phyloP scores from a whole-genome alignment of 805 yeast genomes.

The Schwanniomyces polymorphus region DNA sequence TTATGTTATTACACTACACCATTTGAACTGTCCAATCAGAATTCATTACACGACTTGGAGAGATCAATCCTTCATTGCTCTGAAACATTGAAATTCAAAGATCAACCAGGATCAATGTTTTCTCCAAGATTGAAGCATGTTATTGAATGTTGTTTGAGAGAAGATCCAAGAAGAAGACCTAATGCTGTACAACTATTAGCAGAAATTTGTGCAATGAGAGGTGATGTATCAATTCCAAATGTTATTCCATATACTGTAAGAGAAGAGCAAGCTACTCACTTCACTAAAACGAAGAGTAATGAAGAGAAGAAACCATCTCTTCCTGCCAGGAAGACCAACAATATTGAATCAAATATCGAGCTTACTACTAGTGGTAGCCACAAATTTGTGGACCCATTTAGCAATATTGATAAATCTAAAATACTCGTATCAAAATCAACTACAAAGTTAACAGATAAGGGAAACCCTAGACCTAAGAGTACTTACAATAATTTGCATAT shows the following conservation, averaged over 20 bases:
- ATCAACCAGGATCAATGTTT: slow-evolving; percentile 48
- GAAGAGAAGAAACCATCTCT: background rate
- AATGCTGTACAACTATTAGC: slow-evolving; percentile 69
- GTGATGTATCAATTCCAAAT: slow-evolving; percentile 37
- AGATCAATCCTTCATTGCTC: slow-evolving; percentile 59
- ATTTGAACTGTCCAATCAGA: slow-evolving; percentile 55
- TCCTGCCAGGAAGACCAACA: background rate
- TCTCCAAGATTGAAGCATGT: slow-evolving; percentile 63
- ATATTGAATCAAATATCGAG: background rate
- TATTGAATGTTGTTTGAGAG: slow-evolving; percentile 59
- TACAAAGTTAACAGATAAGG: background rate
- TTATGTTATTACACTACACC: slow-evolving; percentile 83
- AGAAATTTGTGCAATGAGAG: slow-evolving; percentile 64
- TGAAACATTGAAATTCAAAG: slow-evolving; percentile 46
- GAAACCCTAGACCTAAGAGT: slow-evolving; percentile 14
- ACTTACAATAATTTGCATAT: slow-evolving; percentile 7
- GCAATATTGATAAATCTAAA: slow-evolving; percentile 41
- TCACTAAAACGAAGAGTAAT: background rate
- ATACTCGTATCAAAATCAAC: slow-evolving; percentile 13
- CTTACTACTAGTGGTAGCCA: background rate
- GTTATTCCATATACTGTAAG: slow-evolving; percentile 42
- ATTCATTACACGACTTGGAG: slow-evolving; percentile 45
- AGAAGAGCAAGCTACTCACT: slow-evolving; percentile 11
- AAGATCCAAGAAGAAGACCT: slow-evolving; percentile 72
- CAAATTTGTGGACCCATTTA: slow-evolving; percentile 38